Evolutionary conservation across 768 basidiomycete genomes (phyloP).

Genomic region (Tremella fuciformis): DNA sequence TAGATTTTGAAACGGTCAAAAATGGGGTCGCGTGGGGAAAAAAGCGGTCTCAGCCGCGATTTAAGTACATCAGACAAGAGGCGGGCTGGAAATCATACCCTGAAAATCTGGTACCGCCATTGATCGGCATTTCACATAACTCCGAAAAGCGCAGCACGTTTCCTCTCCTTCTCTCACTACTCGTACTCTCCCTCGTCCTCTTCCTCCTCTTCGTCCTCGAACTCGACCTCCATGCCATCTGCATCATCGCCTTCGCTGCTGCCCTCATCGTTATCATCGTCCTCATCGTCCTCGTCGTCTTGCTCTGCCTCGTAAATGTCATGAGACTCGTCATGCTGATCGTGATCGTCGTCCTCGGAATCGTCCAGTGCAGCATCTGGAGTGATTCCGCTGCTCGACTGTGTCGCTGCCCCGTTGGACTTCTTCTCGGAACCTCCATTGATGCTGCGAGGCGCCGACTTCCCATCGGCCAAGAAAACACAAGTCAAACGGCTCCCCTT

Average conservation of each 20-base stretch:
- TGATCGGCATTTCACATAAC: conserved; percentile 1
- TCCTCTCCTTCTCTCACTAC: not conserved
- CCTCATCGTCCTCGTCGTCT: conserved; percentile 24
- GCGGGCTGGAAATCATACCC: not conserved
- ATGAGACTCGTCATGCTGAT: conserved; percentile 28
- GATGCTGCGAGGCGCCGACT: conserved; percentile 49
- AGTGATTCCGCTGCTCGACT: no score
- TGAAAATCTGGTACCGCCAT: not conserved
- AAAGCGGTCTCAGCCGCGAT: not conserved
- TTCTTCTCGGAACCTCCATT: conserved; percentile 57
- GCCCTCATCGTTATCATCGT: conserved; percentile 21
- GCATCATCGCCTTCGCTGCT: conserved; percentile 25
- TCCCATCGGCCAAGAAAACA: conserved; percentile 49
- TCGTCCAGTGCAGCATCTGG: no score
- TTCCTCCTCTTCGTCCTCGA: conserved; percentile 25
- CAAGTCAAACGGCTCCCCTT: conserved; percentile 84
- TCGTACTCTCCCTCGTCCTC: conserved; percentile 20
- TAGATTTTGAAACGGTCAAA: no score
- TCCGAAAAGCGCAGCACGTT: conserved; percentile 2
- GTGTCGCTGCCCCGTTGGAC: conserved; percentile 12
- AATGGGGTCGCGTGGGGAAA: not conserved
- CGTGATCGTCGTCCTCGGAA: conserved; percentile 34
- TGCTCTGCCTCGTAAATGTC: conserved; percentile 28
- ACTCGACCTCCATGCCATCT: conserved; percentile 24
- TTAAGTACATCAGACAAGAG: not conserved